phyloP scores from a whole-genome alignment of 805 yeast species.

The Pichia phayaonensis region DNA sequence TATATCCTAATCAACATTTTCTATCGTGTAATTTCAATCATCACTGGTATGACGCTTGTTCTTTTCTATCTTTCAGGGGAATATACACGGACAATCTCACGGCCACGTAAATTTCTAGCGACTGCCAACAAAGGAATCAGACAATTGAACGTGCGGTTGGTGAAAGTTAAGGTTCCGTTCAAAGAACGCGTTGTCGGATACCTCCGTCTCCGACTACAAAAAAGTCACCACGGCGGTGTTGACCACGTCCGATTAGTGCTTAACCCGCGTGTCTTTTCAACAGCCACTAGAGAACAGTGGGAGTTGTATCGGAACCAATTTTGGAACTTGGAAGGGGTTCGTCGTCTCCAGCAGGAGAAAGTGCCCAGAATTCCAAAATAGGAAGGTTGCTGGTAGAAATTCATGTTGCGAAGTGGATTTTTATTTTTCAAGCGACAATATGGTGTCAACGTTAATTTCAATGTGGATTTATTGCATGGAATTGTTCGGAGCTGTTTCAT shows the following conservation, averaged over 20 bases:
- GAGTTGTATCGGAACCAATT: constrained; percentile 88
- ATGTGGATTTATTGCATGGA: not conserved
- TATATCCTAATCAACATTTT: constrained; percentile 31
- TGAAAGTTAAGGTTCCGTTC: constrained; percentile 40
- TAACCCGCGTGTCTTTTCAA: constrained; percentile 72
- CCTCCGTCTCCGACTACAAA: not conserved
- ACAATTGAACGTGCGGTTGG: constrained; percentile 71
- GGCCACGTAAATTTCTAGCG: constrained; percentile 70
- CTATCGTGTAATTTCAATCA: constrained; percentile 50
- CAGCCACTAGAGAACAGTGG: constrained; percentile 89
- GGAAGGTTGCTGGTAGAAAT: not conserved
- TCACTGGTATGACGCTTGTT: constrained; percentile 57
- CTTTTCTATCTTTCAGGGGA: constrained; percentile 85
- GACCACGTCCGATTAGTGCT: constrained; percentile 74
- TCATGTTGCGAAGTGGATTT: not conserved
- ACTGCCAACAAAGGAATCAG: constrained; percentile 87
- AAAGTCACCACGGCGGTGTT: constrained; percentile 56
- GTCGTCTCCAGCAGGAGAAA: not conserved
- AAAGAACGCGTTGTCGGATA: constrained; percentile 5
- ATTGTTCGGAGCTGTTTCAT: not conserved
- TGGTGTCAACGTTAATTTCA: not conserved
- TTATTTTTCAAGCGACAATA: not conserved
- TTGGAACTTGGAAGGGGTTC: constrained; percentile 62
- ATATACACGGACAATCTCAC: constrained; percentile 74
- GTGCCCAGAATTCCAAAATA: not conserved